A percentile compares a stretch with the other conserved stretches of the same genome.
Conservation (phyloP, 73 alveolate species). For the Tetrahymena malaccensis region DNA sequence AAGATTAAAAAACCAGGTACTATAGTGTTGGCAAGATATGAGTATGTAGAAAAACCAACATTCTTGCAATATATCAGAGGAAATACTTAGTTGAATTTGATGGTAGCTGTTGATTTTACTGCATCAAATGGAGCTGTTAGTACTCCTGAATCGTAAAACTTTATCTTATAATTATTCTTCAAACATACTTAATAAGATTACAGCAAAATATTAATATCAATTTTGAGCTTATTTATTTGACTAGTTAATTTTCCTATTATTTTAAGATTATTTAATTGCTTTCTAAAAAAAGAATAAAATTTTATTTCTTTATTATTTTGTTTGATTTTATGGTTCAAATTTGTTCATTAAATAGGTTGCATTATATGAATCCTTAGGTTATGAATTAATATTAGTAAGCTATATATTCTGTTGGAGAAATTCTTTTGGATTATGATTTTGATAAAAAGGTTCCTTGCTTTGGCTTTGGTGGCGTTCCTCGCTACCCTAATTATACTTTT, state of each 20-base stretch:
- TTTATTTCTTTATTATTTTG: background rate
- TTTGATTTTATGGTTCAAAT: background rate
- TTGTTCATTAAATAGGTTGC: background rate
- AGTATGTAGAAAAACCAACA: constrained; percentile 44
- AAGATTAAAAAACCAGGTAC: constrained; percentile 6
- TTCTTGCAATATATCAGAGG: constrained; percentile 62
- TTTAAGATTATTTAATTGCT: no score
- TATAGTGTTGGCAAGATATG: background rate
- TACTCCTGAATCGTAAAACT: constrained; percentile 40
- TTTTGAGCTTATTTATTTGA: background rate
- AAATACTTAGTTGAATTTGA: constrained; percentile 38
- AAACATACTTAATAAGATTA: no score
- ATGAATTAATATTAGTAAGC: constrained; percentile 81
- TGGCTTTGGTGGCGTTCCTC: constrained; percentile 93
- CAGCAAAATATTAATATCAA: constrained; percentile 1
- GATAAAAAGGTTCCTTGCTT: constrained; percentile 75
- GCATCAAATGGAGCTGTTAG: constrained; percentile 74
- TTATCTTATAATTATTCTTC: no score
- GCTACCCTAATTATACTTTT: constrained; percentile 28
- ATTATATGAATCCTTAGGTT: constrained; percentile 20
- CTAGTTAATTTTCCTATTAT: background rate
- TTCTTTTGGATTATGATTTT: constrained; percentile 68
- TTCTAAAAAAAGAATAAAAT: background rate
- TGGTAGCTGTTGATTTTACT: constrained; percentile 87
- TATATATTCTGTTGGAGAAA: constrained; percentile 55